Evolutionary conservation across 2,329 filamentous ascomycete genomes (phyloP), one percentile per base, ranked within the genome.

Genomic region (Talaromyces funiculosus): DNA sequence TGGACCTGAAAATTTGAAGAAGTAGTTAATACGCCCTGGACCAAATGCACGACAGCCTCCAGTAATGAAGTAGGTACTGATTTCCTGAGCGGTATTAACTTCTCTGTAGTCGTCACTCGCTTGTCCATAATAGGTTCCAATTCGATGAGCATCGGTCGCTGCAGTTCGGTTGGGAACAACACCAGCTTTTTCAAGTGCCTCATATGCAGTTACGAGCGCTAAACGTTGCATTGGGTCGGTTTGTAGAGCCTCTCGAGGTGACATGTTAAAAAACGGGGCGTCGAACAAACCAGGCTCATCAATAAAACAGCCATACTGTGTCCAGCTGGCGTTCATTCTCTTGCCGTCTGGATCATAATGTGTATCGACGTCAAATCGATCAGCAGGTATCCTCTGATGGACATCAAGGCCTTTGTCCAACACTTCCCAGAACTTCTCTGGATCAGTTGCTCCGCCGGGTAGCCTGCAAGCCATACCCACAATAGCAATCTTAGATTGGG

Each of bases 181-280:
- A 1, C 90, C 90, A 29, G 87, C 86, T 85, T 90, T 90, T 72
- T 94, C 90, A 53, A 94, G 80, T 0, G 90, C 90, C 69, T 93
- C 90, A 67, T 91, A 93, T 0, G 89, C 89, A 2, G 89, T 91
- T 9, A 87, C 84, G 20, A 94, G 77, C 3, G 88, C 87, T 65
- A 92, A 80, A 67, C 90, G 83, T 71, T 91, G 89, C 83, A 90
- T 90, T 0, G 90, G 90, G 70, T 93, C 90, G 1, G 88, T 66
- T 26, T 90, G 90, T 56, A 85, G 84, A 29, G 90, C 90, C 75
- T 93, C 89, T 66, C 88, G 84, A 5, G 89, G 89, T 33, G 89
- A 92, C 86, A 93, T 92, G 74, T 91, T 91, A 83, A 93, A 93
- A 76, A 93, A 92, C 0, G 87, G 81, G 18, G 88, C 86, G 67